Percentiles rank a stretch among this genome's conserved stretches.
Evolutionary conservation across 2,329 filamentous ascomycete species (phyloP).

Genomic region (Pestalotiopsis sp.): DNA sequence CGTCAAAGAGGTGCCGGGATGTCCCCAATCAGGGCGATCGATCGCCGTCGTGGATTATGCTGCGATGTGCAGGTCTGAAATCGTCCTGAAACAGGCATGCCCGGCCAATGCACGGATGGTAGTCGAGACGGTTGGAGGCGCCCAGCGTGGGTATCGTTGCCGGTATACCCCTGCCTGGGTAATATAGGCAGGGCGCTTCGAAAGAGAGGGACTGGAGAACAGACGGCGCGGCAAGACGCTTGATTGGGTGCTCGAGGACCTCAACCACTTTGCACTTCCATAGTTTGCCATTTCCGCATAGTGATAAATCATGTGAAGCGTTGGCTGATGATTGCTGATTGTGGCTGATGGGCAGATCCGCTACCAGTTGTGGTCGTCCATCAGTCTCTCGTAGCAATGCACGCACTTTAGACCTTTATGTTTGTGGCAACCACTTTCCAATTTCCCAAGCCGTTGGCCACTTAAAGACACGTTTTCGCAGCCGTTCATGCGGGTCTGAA

Average conservation of each 20-base stretch:
- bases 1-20: slow-evolving; percentile 9
- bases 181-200: slow-evolving; percentile 4
- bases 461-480: neutral
- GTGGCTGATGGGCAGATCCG: neutral
- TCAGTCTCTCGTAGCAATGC: neutral
- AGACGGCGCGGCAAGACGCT: neutral
- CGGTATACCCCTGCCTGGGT: slow-evolving; percentile 8
- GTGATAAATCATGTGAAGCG: neutral
- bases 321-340: neutral
- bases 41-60: slow-evolving; percentile 17
- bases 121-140: neutral
- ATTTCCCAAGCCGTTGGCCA: neutral
- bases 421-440: neutral
- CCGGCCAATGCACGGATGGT: slow-evolving; percentile 18
- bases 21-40: slow-evolving; percentile 2
- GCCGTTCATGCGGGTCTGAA: neutral
- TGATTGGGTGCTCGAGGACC: neutral
- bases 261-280: neutral
- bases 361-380: neutral
- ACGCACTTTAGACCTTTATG: neutral
- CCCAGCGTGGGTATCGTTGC: neutral
- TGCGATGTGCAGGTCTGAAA: slow-evolving; percentile 33
- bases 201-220: neutral
- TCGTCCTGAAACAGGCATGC: slow-evolving; percentile 36
- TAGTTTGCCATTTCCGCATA: neutral